phyloP scores from a whole-genome alignment of 2,329 filamentous ascomycete genomes.

The Pseudogymnoascus sp. region DNA sequence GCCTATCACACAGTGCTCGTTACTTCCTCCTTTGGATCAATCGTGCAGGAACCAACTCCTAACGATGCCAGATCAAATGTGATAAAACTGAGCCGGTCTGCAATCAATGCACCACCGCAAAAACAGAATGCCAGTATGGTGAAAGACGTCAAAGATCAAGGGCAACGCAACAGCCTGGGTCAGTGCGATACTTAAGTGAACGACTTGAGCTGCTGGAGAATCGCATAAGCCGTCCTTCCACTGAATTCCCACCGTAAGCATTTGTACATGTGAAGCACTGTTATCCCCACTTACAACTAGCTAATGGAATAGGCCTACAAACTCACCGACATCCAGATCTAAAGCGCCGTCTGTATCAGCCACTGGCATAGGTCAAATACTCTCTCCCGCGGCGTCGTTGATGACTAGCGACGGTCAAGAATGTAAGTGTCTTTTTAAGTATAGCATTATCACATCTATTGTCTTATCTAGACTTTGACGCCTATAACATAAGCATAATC shows the following conservation, averaged over 20 bases:
- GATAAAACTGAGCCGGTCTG: not conserved
- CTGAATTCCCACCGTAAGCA: not conserved
- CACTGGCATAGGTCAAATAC: not conserved
- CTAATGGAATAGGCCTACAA: not conserved
- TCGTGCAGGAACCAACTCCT: not conserved
- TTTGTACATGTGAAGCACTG: not conserved
- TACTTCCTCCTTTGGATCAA: not conserved
- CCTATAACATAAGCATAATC: not conserved
- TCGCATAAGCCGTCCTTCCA: not conserved
- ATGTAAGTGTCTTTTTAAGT: not conserved
- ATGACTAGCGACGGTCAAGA: constrained; percentile 3
- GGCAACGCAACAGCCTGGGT: not conserved
- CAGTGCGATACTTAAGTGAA: not conserved
- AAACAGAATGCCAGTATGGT: not conserved
- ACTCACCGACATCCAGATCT: not conserved
- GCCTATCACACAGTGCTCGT: not conserved
- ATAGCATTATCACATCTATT: not conserved
- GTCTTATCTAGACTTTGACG: not conserved
- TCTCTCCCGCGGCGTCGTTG: not conserved
- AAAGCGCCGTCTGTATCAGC: not conserved
- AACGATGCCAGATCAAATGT: not conserved
- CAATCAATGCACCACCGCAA: not conserved
- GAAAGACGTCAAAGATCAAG: not conserved
- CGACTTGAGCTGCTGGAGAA: not conserved
- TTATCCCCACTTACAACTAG: not conserved